These are phyloP conservation scores for Neofusicoccum parvum DNA, from an alignment of 2,329 filamentous ascomycete species.

Conservation along the genomic window DNA sequence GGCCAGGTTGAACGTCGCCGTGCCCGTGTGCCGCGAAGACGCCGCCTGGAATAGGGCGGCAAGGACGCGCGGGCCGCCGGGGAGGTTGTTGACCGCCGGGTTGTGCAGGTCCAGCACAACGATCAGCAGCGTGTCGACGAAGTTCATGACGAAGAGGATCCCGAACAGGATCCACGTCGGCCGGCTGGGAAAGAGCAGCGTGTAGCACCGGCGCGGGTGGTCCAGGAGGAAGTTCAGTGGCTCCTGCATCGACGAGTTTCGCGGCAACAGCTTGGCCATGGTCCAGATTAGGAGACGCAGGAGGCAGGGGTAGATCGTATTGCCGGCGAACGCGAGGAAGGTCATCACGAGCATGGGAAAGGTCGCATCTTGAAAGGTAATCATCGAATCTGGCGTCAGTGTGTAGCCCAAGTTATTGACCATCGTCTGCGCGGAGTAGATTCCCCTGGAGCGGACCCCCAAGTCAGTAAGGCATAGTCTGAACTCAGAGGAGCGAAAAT, in stretches of 20 bases:
- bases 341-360: slow-evolving; percentile 53
- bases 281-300: slow-evolving; percentile 66
- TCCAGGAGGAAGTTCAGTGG: slow-evolving; percentile 62
- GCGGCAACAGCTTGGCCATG: slow-evolving; percentile 51
- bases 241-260: slow-evolving; percentile 42
- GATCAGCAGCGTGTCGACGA: slow-evolving; percentile 44
- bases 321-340: slow-evolving; percentile 54
- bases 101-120: slow-evolving; percentile 50
- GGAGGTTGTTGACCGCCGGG: slow-evolving; percentile 47
- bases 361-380: slow-evolving; percentile 56
- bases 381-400: slow-evolving; percentile 61
- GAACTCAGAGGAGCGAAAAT: background rate
- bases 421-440: slow-evolving; percentile 53
- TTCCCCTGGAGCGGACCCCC: slow-evolving; percentile 23
- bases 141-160: slow-evolving; percentile 55
- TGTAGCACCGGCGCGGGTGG: slow-evolving; percentile 65
- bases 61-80: slow-evolving; percentile 51
- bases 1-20: slow-evolving; percentile 49
- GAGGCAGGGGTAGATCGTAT: slow-evolving; percentile 61
- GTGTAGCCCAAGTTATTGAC: slow-evolving; percentile 58
- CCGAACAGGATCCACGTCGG: slow-evolving; percentile 60
- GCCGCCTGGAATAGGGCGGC: slow-evolving; percentile 62
- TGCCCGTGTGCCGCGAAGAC: slow-evolving; percentile 50
- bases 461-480: background rate
- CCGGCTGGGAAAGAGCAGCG: slow-evolving; percentile 60